Evolutionary conservation across 805 yeast genomes (phyloP).

Genomic region (Candida xiaguanensis): DNA sequence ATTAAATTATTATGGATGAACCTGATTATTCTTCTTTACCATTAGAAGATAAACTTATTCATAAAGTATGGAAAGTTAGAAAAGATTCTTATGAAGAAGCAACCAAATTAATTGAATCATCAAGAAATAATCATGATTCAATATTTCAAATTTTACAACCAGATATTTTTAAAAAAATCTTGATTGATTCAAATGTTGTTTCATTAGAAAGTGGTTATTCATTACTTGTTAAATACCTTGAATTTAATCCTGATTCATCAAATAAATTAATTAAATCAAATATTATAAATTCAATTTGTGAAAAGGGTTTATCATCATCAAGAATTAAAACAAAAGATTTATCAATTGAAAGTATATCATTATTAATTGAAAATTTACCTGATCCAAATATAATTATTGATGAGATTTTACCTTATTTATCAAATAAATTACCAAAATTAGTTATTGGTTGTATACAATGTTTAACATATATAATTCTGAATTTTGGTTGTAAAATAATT

Average conservation of each 20-base stretch:
- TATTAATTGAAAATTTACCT: constrained; percentile 59
- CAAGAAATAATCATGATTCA: constrained; percentile 55
- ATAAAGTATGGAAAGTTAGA: constrained; percentile 86
- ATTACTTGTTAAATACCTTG: constrained; percentile 51
- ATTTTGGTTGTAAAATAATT: constrained; percentile 62
- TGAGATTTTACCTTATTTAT: constrained; percentile 56
- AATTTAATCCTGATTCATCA: constrained; percentile 44
- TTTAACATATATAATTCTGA: constrained; percentile 49
- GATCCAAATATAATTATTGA: constrained; percentile 66
- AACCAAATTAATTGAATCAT: constrained; percentile 45
- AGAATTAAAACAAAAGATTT: constrained; percentile 71
- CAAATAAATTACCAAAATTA: constrained; percentile 70
- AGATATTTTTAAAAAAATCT: constrained; percentile 52
- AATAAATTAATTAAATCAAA: constrained; percentile 32
- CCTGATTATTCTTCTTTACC: constrained; percentile 60
- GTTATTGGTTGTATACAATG: constrained; percentile 65
- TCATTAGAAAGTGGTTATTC: constrained; percentile 83
- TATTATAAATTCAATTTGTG: constrained; percentile 56
- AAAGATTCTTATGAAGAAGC: constrained; percentile 73
- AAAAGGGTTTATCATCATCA: constrained; percentile 75
- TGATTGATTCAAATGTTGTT: constrained; percentile 79
- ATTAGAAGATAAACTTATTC: constrained; percentile 59
- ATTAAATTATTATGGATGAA: constrained; percentile 31
- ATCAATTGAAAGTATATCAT: constrained; percentile 58
- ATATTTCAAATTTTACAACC: constrained; percentile 52